These are phyloP conservation scores for Magnolia changhungtana DNA, from an alignment of 164 flowering plant species.

Conservation along the genomic window DNA sequence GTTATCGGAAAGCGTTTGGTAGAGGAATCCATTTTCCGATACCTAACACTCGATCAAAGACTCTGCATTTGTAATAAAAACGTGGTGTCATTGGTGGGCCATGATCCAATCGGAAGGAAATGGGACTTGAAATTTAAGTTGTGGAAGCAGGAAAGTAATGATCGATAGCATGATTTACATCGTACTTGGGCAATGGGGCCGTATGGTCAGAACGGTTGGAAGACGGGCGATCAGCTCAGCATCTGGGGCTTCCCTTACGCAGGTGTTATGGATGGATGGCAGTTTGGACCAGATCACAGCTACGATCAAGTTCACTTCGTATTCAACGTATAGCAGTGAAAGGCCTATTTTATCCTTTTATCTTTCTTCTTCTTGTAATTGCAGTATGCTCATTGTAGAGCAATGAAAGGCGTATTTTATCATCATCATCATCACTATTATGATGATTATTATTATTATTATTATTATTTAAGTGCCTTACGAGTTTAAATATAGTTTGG, in stretches of 20 bases:
- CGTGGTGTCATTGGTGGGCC: not conserved
- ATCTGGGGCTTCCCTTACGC: conserved; percentile 1
- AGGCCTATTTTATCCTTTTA: too few species aligned
- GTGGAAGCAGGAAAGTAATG: not conserved
- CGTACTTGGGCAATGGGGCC: not conserved
- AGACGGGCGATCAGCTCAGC: not conserved
- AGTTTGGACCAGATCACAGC: not conserved
- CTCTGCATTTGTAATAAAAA: not conserved
- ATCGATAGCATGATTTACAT: not conserved
- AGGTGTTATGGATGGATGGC: not conserved
- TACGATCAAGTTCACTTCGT: not conserved
- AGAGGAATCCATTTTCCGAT: not conserved
- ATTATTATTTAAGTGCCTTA: too few species aligned
- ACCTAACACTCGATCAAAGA: not conserved
- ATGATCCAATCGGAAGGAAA: not conserved
- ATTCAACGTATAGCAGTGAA: not conserved
- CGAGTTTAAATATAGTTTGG: too few species aligned
- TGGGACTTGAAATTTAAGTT: not conserved
- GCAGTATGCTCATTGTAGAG: too few species aligned
- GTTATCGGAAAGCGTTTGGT: not conserved
- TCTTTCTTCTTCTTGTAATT: too few species aligned
- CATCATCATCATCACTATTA: too few species aligned
- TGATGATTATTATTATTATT: too few species aligned
- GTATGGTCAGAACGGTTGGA: not conserved
- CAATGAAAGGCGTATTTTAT: too few species aligned